Conservation (phyloP, 2,329 filamentous ascomycete species). For the Epichloe uncinata region DNA sequence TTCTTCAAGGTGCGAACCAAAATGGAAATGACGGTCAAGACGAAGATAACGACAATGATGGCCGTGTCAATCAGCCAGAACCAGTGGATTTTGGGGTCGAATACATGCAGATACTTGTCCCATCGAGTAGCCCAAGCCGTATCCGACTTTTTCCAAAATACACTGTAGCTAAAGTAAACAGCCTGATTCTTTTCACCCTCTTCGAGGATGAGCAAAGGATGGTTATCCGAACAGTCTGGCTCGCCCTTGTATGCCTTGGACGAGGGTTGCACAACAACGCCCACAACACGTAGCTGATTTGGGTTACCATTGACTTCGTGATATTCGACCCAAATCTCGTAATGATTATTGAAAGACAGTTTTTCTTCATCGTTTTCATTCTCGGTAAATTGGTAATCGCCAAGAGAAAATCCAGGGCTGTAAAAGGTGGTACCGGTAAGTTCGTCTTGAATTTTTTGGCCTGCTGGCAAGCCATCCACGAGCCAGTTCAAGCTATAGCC, state of each 20-base stretch:
- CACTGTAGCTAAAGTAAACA: conserved; percentile 83
- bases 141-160: conserved; percentile 71
- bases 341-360: conserved; percentile 76
- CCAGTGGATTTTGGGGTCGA: conserved; percentile 97
- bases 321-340: conserved; percentile 87
- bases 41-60: conserved; percentile 83
- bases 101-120: conserved; percentile 98
- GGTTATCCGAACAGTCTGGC: conserved; percentile 48
- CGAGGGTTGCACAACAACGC: conserved; percentile 73
- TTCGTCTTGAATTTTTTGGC: conserved; percentile 67
- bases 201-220: conserved; percentile 48
- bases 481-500: conserved; percentile 93
- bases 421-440: conserved; percentile 71
- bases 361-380: conserved; percentile 38
- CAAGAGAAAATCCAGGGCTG: conserved; percentile 61
- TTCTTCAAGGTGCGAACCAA: conserved; percentile 78
- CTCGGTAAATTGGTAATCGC: conserved; percentile 43
- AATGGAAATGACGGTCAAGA: conserved; percentile 86
- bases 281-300: conserved; percentile 74
- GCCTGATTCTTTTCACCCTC: conserved; percentile 38
- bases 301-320: conserved; percentile 58
- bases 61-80: conserved; percentile 95
- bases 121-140: conserved; percentile 94
- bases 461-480: conserved; percentile 85
- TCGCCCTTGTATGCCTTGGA: conserved; percentile 49